These are phyloP conservation scores for Astrothelium macrocarpum DNA, from an alignment of 495 filamentous ascomycete genomes.

Conservation along the genomic window DNA sequence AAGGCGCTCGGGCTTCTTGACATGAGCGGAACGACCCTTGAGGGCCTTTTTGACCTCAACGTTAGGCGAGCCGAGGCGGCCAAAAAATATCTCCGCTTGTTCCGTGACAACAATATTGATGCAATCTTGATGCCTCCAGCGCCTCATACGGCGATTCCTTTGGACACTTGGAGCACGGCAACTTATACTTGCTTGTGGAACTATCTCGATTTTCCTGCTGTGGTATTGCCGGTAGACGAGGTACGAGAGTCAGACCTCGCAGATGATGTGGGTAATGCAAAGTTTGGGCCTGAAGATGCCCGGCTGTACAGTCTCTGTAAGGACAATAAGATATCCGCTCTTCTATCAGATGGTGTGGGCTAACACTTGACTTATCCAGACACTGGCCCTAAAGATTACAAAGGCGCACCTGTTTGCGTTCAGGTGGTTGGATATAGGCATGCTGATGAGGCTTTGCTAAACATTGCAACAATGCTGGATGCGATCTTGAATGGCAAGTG, in stretches of 20 bases:
- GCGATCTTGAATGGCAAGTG: conserved; percentile 4
- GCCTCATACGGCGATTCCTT: conserved; percentile 38
- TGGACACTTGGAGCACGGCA: conserved; percentile 31
- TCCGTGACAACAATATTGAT: conserved; percentile 34
- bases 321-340: not conserved
- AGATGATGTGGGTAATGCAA: conserved; percentile 4
- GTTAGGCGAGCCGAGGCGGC: conserved; percentile 18
- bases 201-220: conserved; percentile 7
- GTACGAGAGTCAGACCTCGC: conserved; percentile 4
- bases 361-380: conserved; percentile 4
- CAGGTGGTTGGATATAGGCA: conserved; percentile 6
- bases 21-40: conserved; percentile 19
- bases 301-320: conserved; percentile 6
- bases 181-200: conserved; percentile 5
- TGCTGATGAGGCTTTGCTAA: conserved; percentile 7
- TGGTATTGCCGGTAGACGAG: not conserved
- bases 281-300: conserved; percentile 5
- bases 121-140: conserved; percentile 37
- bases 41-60: conserved; percentile 28
- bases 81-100: conserved; percentile 29
- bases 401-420: conserved; percentile 7
- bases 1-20: conserved; percentile 11
- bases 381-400: conserved; percentile 6
- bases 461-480: conserved; percentile 4
- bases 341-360: conserved; percentile 1